phyloP scores from a whole-genome alignment of 768 basidiomycete species.

The Leccinellum rugosiceps region DNA sequence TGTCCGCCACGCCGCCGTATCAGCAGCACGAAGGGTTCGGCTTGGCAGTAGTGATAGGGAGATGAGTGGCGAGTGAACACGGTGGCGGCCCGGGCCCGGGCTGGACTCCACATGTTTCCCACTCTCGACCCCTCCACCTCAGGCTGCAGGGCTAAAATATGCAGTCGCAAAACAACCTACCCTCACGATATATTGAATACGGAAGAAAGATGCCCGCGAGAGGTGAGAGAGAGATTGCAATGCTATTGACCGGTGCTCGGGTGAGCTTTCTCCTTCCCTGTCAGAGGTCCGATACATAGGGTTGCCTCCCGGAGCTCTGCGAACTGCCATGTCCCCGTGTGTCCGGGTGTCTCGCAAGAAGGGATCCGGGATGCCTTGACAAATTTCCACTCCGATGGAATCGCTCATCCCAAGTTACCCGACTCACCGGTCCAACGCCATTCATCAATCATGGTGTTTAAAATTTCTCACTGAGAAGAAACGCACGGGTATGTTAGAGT shows the following conservation, averaged over 20 bases:
- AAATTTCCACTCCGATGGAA: background rate
- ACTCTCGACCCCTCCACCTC: background rate
- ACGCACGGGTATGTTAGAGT: background rate
- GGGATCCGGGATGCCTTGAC: background rate
- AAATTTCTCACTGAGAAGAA: background rate
- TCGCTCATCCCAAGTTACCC: background rate
- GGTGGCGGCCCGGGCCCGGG: background rate
- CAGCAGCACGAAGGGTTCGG: background rate
- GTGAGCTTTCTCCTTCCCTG: background rate
- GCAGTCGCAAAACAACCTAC: background rate
- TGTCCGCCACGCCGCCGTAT: background rate
- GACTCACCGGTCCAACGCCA: background rate
- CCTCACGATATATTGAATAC: background rate
- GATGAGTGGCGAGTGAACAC: background rate
- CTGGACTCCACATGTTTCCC: background rate
- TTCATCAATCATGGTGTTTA: background rate
- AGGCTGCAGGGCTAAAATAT: background rate
- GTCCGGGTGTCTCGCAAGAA: background rate
- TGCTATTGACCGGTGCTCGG: background rate
- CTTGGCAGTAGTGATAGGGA: background rate
- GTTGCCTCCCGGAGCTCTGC: background rate
- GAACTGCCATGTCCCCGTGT: background rate
- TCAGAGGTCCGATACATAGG: background rate
- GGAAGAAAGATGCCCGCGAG: background rate
- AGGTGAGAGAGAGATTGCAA: background rate